phyloP scores from a whole-genome alignment of 306 rosid species.

The Comarum palustre region DNA sequence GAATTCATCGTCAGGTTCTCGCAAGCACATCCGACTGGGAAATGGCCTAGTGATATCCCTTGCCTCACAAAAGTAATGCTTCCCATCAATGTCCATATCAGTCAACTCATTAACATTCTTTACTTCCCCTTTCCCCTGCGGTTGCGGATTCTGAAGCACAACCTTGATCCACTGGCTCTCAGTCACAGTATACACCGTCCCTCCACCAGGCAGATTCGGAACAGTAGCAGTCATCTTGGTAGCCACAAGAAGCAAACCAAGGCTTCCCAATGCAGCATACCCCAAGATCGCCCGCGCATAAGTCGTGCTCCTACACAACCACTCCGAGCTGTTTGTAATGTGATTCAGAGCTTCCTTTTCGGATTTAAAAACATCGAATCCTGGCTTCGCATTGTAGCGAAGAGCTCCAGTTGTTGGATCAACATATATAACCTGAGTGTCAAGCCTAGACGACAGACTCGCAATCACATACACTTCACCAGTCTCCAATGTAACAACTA shows the following conservation, averaged over 20 bases:
- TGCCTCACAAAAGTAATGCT: constrained; percentile 80
- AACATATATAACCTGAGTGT: constrained; percentile 71
- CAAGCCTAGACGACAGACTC: constrained; percentile 54
- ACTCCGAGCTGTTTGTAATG: constrained; percentile 61
- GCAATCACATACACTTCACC: constrained; percentile 69
- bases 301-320: constrained; percentile 42
- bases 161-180: constrained; percentile 92
- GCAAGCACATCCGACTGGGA: constrained; percentile 60
- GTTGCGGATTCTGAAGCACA: constrained; percentile 59
- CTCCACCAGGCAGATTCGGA: constrained; percentile 86
- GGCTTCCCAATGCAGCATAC: constrained; percentile 74
- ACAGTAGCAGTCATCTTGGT: constrained; percentile 61
- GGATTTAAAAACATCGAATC: constrained; percentile 66
- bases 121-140: constrained; percentile 81
- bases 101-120: constrained; percentile 71
- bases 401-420: constrained; percentile 96
- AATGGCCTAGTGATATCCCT: constrained; percentile 83
- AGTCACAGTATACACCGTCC: constrained; percentile 62
- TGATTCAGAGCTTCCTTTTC: constrained; percentile 64
- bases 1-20: constrained; percentile 78
- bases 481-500: constrained; percentile 69
- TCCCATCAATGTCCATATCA: constrained; percentile 88
- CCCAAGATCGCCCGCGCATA: constrained; percentile 75
- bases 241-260: constrained; percentile 73
- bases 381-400: constrained; percentile 47